Base-by-base conservation (phyloP, 2,329 filamentous ascomycete species). In the Cordyceps fumosorosea region DNA sequence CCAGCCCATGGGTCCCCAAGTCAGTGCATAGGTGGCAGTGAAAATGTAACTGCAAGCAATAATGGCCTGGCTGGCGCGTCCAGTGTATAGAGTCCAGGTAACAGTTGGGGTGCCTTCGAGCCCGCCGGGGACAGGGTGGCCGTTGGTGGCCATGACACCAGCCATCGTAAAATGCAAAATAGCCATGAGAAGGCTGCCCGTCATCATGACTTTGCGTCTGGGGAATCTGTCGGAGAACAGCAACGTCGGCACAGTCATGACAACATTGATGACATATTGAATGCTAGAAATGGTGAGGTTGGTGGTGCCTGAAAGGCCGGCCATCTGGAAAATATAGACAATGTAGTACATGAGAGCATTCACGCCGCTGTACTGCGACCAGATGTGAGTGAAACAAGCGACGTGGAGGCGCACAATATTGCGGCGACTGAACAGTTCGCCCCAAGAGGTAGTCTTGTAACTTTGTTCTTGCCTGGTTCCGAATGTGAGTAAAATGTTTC, bases 21-120 rank as follows among this genome's bases (percentile, higher is more conserved):
- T 78, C 1, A 74, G 68, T 0, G 73, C 72, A 64, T 73, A 75
- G 0, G 73, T 72, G 1, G 82, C 81, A 8, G 86, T 82, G 63
- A 86, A 83, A 42, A 83, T 80, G 67, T 87, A 89, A 0, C 84
- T 87, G 66, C 81, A 84, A 1, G 84, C 82, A 62, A 89, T 66
- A 6, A 92, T 81, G 18, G 80, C 88, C 56, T 84, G 84, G 8
- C 85, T 86, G 1, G 82, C 78, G 1, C 80, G 70, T 3, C 66
- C 64, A 7, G 56, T 37, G 22, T 61, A 45, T 10, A 65, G 57
- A 44, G 65, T 63, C 58, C 63, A 63, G 47, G 65, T 66, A 22
- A 69, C 66, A 45, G 65, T 70, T 20, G 60, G 66, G 62, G 81
- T 81, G 24, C 74, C 79, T n/a, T 74, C 72, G 2, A 82, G 76